Conservation (phyloP, 2,329 filamentous ascomycete genomes). For the Bisporella sp. region DNA sequence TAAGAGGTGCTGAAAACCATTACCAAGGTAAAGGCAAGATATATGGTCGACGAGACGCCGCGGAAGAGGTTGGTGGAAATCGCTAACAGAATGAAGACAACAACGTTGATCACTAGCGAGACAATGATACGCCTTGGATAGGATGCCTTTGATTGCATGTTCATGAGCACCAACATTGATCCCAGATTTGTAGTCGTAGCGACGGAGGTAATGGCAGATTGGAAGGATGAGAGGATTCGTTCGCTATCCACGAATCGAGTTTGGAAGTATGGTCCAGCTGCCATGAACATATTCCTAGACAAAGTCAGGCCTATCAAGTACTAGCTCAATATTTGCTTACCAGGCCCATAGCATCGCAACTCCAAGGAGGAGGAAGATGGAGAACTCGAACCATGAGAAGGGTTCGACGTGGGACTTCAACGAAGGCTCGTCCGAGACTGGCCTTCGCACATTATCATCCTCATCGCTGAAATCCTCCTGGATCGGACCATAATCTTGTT, state of each 20-base stretch:
- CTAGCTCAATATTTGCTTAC: conserved; percentile 43
- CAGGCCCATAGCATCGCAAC: conserved; percentile 97
- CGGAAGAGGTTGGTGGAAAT: conserved; percentile 69
- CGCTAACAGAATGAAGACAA: conserved; percentile 70
- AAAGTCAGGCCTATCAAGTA: conserved; percentile 4
- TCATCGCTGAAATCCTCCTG: conserved; percentile 5
- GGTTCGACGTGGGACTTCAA: conserved; percentile 27
- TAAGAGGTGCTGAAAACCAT: conserved; percentile 76
- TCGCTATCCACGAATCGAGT: conserved; percentile 65
- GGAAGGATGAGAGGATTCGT: conserved; percentile 75
- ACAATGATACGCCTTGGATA: conserved; percentile 82
- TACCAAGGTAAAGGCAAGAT: conserved; percentile 74
- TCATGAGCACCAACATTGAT: conserved; percentile 69
- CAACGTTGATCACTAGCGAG: conserved; percentile 70
- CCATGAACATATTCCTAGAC: conserved; percentile 97
- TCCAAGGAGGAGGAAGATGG: conserved; percentile 76
- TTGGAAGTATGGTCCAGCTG: conserved; percentile 89
- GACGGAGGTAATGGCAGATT: conserved; percentile 80
- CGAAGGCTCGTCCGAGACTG: conserved; percentile 12
- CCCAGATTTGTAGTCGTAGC: conserved; percentile 77
- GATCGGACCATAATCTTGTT: conserved; percentile 21
- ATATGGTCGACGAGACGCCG: conserved; percentile 52
- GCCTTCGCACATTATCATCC: conserved; percentile 7
- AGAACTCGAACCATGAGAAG: conserved; percentile 85
- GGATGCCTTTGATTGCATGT: conserved; percentile 73